Base-by-base conservation (phyloP, 305 asterid genomes). In the Petunia hybrid region DNA sequence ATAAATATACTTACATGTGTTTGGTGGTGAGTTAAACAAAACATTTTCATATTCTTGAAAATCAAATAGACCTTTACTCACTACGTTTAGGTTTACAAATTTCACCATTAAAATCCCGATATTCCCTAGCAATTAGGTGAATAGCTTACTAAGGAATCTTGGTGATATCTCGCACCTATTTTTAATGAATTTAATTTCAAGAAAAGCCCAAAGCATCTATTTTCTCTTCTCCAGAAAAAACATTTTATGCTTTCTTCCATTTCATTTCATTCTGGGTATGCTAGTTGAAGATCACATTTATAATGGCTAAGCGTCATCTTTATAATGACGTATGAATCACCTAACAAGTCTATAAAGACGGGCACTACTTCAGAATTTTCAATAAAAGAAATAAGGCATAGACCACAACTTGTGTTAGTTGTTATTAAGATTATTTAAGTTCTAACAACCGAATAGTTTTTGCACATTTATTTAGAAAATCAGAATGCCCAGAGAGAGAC, bases 401-500 rank as follows among this genome's bases (percentile, higher is more conserved):
- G 31, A 5, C 35, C 62, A 57, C 1, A 14, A 57, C 62, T 57
- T 57, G 62, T 57, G 4, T 4, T 3, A 57, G 8, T 4, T 57
- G 2, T 57, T n/a, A 14, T 4, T n/a, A 57, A 57, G 62, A 14
- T 57, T 14, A 57, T 69, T 16, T 6, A 16, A 16, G 65, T 60
- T 60, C 3, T 43, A 43, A 68, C 40, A 43, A 4, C 40, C 4
- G 43, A 4, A 16, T 41, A 42, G 7, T n/a, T 42, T 42, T 45
- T 68, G 39, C 76, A 68, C 56, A 8, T 68, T 22, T 2, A 68
- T 16, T 8, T 59, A 8, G 39, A 43, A 68, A 68, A 8, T 69
- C 57, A 69, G 38, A 69, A 69, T 16, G 31, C 40, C 40, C 40
- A 69, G 76, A 69, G 57, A 69, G n/a, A 7, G 12, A 60, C 65